Evolutionary conservation across 352 stramenopile species (phyloP).

Genomic region (Poterioochromonas sp.): DNA sequence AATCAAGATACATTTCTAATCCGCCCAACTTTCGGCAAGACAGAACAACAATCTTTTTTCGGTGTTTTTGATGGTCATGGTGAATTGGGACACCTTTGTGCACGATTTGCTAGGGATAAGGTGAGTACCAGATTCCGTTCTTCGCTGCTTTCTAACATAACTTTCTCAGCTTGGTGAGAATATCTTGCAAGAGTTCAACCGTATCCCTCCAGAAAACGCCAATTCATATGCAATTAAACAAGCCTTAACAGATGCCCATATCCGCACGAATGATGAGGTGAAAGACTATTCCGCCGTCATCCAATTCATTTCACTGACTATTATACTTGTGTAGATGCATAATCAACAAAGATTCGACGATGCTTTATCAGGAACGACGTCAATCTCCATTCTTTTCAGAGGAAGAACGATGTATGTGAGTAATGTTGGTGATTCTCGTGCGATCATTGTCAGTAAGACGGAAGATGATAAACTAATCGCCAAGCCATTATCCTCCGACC

Average conservation of each 20-base stretch:
- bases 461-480: slow-evolving; percentile 63
- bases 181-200: neutral
- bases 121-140: slow-evolving; percentile 33
- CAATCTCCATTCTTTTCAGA: slow-evolving; percentile 85
- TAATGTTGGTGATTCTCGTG: slow-evolving; percentile 80
- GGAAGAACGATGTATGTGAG: slow-evolving; percentile 81
- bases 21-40: slow-evolving; percentile 51
- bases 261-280: slow-evolving; percentile 12
- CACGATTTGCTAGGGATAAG: slow-evolving; percentile 67
- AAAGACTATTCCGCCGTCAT: neutral
- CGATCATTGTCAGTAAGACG: slow-evolving; percentile 70
- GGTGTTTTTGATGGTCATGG: slow-evolving; percentile 92
- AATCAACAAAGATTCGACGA: slow-evolving; percentile 66
- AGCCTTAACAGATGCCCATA: neutral
- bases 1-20: slow-evolving; percentile 91
- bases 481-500: slow-evolving; percentile 74
- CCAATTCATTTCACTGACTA: neutral
- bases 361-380: slow-evolving; percentile 80
- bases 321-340: slow-evolving; percentile 43
- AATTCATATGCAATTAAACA: slow-evolving; percentile 4
- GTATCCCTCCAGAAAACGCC: neutral
- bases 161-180: slow-evolving; percentile 33
- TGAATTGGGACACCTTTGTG: slow-evolving; percentile 81
- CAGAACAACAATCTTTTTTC: slow-evolving; percentile 62
- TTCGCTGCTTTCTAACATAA: neutral